Base-by-base conservation (phyloP, 1,284 basidiomycete species). In the Trichosporon inkin region DNA sequence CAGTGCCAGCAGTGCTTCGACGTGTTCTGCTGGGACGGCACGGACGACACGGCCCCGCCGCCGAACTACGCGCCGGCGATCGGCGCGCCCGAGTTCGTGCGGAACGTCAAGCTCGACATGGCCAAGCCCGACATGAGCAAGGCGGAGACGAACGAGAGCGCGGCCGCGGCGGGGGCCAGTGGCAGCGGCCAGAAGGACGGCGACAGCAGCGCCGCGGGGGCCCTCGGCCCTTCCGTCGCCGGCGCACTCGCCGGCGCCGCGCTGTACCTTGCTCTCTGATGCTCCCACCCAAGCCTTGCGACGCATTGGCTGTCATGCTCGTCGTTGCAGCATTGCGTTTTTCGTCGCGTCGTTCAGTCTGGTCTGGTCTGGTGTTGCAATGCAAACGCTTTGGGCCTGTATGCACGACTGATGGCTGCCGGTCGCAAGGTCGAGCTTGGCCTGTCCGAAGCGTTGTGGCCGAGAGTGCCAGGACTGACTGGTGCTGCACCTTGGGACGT, bases 11-110 rank as follows among this genome's bases (percentile, higher is more conserved):
- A 59, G 5, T 79, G 76, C 65, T 77, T 80, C 62, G 53, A 66
- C 28, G 68, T 70, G 13, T 80, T 72, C 68, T 78, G 75, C 63
- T 77, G 75, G 75, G 63, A 75, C 62, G 75, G 75, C 6, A 56
- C 54, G 32, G 67, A 69, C 57, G 68, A 76, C 61, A 57, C 61
- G 8, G 67, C 71, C 1, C 28, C 19, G 1, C 70, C 72, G 1
- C 34, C 57, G 1, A 28, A 53, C 8, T 77, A 76, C 62, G 59
- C 54, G 19, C 74, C 74, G 8, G 55, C 56, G 6, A 10, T 62
- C 7, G 60, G 60, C 28, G 24, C 37, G 13, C 60, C 60, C 17
- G n/a, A 16, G 19, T 62, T 55, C 11, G 47, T 58, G 20, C 22
- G 19, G 11, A 60, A 38, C 34, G 54, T 60, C 54, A 56, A 56